phyloP scores from a whole-genome alignment of 805 yeast genomes.

The Wickerhamomyces pijperi region DNA sequence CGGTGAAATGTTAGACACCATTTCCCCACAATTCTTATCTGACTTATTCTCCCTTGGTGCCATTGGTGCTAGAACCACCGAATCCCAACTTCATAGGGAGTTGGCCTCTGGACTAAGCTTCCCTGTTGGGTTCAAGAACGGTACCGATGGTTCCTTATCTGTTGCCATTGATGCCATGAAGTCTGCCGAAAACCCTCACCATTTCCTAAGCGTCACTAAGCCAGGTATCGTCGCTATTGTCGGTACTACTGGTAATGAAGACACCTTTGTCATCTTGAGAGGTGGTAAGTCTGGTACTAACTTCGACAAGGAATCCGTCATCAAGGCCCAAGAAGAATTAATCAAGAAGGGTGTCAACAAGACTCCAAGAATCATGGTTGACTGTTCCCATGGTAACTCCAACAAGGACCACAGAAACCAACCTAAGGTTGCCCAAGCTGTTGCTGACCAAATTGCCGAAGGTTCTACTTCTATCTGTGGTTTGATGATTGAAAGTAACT shows the following conservation, averaged over 20 bases:
- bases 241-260: slow-evolving; percentile 89
- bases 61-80: slow-evolving; percentile 98
- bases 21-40: slow-evolving; percentile 89
- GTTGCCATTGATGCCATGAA: slow-evolving; percentile 92
- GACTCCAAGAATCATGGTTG: slow-evolving; percentile 58
- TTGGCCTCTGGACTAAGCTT: slow-evolving; percentile 95
- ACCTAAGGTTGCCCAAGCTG: slow-evolving; percentile 78
- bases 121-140: slow-evolving; percentile 98
- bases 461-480: slow-evolving; percentile 84
- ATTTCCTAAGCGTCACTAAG: slow-evolving; percentile 94
- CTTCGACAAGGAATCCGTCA: slow-evolving; percentile 73
- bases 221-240: slow-evolving; percentile 96
- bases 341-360: slow-evolving; percentile 26
- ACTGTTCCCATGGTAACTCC: slow-evolving; percentile 97
- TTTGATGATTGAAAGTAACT: slow-evolving; percentile 90
- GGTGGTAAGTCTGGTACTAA: slow-evolving; percentile 95
- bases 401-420: slow-evolving; percentile 90
- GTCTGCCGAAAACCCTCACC: slow-evolving; percentile 88
- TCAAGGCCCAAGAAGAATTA: slow-evolving; percentile 60
- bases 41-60: slow-evolving; percentile 93
- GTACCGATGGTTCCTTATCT: slow-evolving; percentile 89
- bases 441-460: slow-evolving; percentile 67
- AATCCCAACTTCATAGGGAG: slow-evolving; percentile 95
- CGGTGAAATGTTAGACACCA: slow-evolving; percentile 96
- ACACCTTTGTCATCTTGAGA: slow-evolving; percentile 88